Evolutionary conservation across 352 stramenopile genomes (phyloP).

Genomic region (Phytophthora syringae): DNA sequence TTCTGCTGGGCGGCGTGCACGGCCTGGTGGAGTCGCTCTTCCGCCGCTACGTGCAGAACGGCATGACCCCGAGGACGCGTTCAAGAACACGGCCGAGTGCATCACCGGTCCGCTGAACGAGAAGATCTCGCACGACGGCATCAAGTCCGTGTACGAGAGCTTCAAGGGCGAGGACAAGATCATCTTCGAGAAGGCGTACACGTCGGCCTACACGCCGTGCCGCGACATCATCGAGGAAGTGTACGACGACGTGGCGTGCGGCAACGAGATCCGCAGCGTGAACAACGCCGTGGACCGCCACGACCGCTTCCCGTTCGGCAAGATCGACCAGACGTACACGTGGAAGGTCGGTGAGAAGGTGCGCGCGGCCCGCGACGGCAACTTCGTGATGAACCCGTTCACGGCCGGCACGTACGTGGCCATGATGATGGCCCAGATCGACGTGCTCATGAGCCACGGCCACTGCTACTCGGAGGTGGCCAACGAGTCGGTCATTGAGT

Average conservation of each 20-base stretch:
- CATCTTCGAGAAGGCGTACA: slow-evolving; percentile 95
- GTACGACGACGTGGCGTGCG: slow-evolving; percentile 97
- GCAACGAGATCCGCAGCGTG: slow-evolving; percentile 98
- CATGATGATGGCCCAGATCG: slow-evolving; percentile 99
- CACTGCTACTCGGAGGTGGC: slow-evolving; percentile 98
- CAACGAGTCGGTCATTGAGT: slow-evolving; percentile 99
- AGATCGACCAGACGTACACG: slow-evolving; percentile 98
- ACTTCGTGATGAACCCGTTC: slow-evolving; percentile 98
- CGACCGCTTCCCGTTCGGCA: slow-evolving; percentile 95
- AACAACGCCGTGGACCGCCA: slow-evolving; percentile 97
- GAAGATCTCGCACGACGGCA: slow-evolving; percentile 97
- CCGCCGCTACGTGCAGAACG: slow-evolving; percentile 95
- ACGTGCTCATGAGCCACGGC: slow-evolving; percentile 95
- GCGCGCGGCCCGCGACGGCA: slow-evolving; percentile 92
- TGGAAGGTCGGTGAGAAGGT: slow-evolving; percentile 98
- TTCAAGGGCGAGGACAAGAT: slow-evolving; percentile 95
- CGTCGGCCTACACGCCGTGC: slow-evolving; percentile 94
- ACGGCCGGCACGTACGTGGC: slow-evolving; percentile 97
- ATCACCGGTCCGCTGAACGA: slow-evolving; percentile 98
- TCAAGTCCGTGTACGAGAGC: slow-evolving; percentile 96
- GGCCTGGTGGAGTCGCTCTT: slow-evolving; percentile 98
- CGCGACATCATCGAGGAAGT: slow-evolving; percentile 98
- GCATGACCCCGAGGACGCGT: slow-evolving; percentile 95
- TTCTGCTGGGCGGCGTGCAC: slow-evolving; percentile 97
- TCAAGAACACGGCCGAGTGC: slow-evolving; percentile 96